phyloP scores from a whole-genome alignment of 2,329 filamentous ascomycete genomes.

The Orbilia javanica region DNA sequence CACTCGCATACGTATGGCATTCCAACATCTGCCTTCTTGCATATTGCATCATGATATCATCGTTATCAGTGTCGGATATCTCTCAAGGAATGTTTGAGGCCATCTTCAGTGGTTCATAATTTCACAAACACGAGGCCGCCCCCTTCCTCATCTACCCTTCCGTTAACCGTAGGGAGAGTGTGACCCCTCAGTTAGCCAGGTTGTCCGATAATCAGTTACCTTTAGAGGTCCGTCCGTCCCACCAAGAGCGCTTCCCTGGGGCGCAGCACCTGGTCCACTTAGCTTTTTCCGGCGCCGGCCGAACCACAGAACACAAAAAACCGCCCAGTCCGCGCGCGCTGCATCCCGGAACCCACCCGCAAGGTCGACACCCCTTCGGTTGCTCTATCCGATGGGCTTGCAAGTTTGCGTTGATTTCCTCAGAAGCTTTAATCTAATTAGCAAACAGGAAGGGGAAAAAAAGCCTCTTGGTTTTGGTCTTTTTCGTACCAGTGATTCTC shows the following conservation, averaged over 20 bases:
- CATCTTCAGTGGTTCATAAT: neutral
- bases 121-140: neutral
- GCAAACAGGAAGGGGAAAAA: slow-evolving; percentile 27
- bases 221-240: slow-evolving; percentile 53
- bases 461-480: slow-evolving; percentile 36
- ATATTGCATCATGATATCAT: no score
- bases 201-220: slow-evolving; percentile 45
- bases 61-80: neutral
- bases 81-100: neutral
- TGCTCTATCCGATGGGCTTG: slow-evolving; percentile 51
- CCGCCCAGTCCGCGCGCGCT: slow-evolving; percentile 26
- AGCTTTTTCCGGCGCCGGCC: slow-evolving; percentile 57
- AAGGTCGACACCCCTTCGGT: slow-evolving; percentile 44
- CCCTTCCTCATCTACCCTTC: slow-evolving; percentile 1
- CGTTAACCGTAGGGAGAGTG: slow-evolving; percentile 14
- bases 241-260: slow-evolving; percentile 22
- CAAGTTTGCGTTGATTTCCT: slow-evolving; percentile 49
- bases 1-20: no score
- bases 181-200: slow-evolving; percentile 42
- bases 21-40: neutral
- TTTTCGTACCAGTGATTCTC: slow-evolving; percentile 21
- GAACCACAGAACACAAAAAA: slow-evolving; percentile 39
- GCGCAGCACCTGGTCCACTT: slow-evolving; percentile 22
- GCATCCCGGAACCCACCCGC: slow-evolving; percentile 37
- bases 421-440: slow-evolving; percentile 36